A percentile compares a stretch with the other conserved stretches of the same genome.
These are phyloP conservation scores for Cystofilobasidium ferigula DNA, from an alignment of 768 basidiomycete species.

Conservation along the genomic window DNA sequence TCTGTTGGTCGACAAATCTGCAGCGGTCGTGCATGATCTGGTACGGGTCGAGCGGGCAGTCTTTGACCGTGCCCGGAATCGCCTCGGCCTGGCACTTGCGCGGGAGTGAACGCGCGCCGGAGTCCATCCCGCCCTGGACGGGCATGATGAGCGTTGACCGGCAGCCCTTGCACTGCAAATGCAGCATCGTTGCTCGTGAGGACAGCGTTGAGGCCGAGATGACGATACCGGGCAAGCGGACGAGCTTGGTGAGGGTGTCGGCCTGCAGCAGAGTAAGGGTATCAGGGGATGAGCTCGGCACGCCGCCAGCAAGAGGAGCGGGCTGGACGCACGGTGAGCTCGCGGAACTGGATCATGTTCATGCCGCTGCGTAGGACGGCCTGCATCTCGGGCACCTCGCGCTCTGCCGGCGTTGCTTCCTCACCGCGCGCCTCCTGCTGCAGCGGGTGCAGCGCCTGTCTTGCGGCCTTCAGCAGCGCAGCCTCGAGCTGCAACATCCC, in stretches of 20 bases:
- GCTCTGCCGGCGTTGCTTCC: constrained; percentile 26
- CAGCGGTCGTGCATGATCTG: constrained; percentile 90
- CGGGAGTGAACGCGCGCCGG: constrained; percentile 66
- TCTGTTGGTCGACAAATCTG: constrained; percentile 88
- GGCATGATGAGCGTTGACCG: constrained; percentile 65
- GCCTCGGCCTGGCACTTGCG: constrained; percentile 73
- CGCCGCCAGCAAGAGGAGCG: neutral
- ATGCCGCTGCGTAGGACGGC: constrained; percentile 78
- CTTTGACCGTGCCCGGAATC: constrained; percentile 73
- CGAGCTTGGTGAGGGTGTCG: constrained; percentile 86
- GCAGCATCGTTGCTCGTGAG: constrained; percentile 80
- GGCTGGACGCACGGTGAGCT: constrained; percentile 54
- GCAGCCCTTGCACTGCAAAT: constrained; percentile 86
- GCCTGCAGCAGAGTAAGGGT: constrained; percentile 40
- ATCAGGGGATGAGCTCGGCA: neutral
- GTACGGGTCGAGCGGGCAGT: constrained; percentile 93
- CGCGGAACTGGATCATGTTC: constrained; percentile 86
- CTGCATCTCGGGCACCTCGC: constrained; percentile 62
- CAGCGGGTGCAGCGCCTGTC: constrained; percentile 70
- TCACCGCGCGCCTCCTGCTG: constrained; percentile 28
- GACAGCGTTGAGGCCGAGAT: constrained; percentile 91
- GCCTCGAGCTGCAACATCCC: constrained; percentile 63
- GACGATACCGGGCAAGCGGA: constrained; percentile 93
- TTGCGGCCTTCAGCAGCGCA: constrained; percentile 73
- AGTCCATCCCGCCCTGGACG: constrained; percentile 76